These are phyloP conservation scores for Cyberlindnera misumaiensis DNA, from an alignment of 805 yeast species.

Conservation along the genomic window DNA sequence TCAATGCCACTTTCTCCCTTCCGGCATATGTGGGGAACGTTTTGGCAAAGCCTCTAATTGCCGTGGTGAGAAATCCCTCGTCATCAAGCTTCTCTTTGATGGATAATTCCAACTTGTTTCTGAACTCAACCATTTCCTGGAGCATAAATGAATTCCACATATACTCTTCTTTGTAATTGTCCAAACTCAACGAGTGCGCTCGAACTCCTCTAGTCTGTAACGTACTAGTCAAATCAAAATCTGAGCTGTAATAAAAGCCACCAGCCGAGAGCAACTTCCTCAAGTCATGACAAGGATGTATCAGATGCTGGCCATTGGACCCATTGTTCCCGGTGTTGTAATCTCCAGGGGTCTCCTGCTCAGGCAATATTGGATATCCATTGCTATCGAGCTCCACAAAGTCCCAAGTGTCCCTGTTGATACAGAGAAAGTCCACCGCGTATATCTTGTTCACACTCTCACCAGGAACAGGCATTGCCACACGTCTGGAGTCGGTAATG, in stretches of 20 bases:
- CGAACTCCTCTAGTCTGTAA: conserved; percentile 69
- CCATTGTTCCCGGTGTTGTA: conserved; percentile 6
- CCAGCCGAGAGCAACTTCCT: conserved; percentile 78
- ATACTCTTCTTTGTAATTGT: conserved; percentile 70
- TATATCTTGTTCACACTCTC: conserved; percentile 76
- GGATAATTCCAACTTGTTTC: conserved; percentile 58
- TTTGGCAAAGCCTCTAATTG: conserved; percentile 91
- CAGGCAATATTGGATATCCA: conserved; percentile 53
- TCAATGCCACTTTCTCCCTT: conserved; percentile 40
- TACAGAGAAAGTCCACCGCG: conserved; percentile 81
- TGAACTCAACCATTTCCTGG: conserved; percentile 44
- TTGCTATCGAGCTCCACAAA: conserved; percentile 58
- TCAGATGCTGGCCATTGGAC: conserved; percentile 9
- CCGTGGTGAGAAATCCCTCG: conserved; percentile 82
- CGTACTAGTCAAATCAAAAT: conserved; percentile 86
- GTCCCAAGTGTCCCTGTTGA: conserved; percentile 75
- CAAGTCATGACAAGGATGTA: conserved; percentile 73
- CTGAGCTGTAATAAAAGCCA: conserved; percentile 85
- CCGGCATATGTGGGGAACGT: conserved; percentile 44
- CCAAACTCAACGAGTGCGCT: conserved; percentile 39
- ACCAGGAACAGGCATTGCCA: conserved; percentile 74
- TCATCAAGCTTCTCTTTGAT: conserved; percentile 59
- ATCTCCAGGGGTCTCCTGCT: conserved; percentile 17
- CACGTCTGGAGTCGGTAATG: conserved; percentile 68
- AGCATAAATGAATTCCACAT: conserved; percentile 97